Percentiles rank a stretch among this genome's conserved stretches.
Evolutionary conservation across 2,329 filamentous ascomycete genomes (phyloP).

Genomic region (Colletotrichum siamense): DNA sequence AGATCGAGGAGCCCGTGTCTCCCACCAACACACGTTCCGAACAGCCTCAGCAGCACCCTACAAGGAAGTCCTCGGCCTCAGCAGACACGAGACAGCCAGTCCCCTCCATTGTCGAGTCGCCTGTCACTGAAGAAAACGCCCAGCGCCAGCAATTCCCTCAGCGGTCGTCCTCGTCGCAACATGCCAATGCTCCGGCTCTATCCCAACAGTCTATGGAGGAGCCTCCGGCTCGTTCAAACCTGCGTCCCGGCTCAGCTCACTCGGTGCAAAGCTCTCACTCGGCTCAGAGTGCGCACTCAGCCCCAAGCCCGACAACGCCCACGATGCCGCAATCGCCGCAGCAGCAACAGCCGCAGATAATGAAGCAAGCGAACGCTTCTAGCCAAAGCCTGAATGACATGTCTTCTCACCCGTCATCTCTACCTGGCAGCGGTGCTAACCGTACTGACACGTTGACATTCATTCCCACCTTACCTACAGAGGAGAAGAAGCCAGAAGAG

Average conservation of each 20-base stretch:
- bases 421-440: constrained; percentile 70
- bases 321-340: constrained; percentile 18
- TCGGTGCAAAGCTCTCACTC: constrained; percentile 14
- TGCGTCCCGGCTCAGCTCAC: constrained; percentile 37
- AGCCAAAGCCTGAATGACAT: constrained; percentile 66
- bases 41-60: constrained; percentile 36
- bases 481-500: constrained; percentile 78
- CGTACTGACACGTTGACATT: constrained; percentile 81
- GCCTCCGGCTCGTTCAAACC: constrained; percentile 52
- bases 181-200: constrained; percentile 19
- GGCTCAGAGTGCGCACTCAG: constrained; percentile 3
- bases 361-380: constrained; percentile 24
- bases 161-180: constrained; percentile 52
- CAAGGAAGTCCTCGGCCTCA: constrained; percentile 37
- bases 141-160: constrained; percentile 49
- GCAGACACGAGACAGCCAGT: constrained; percentile 40
- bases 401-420: constrained; percentile 66
- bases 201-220: constrained; percentile 38
- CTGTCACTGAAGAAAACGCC: constrained; percentile 48
- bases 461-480: constrained; percentile 73
- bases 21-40: constrained; percentile 26
- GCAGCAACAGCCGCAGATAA: constrained; percentile 19
- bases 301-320: constrained; percentile 8
- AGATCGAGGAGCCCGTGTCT: constrained; percentile 27
- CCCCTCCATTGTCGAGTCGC: constrained; percentile 71